Base-by-base conservation (phyloP, 306 rosid species). In the Trifolium fragiferum region DNA sequence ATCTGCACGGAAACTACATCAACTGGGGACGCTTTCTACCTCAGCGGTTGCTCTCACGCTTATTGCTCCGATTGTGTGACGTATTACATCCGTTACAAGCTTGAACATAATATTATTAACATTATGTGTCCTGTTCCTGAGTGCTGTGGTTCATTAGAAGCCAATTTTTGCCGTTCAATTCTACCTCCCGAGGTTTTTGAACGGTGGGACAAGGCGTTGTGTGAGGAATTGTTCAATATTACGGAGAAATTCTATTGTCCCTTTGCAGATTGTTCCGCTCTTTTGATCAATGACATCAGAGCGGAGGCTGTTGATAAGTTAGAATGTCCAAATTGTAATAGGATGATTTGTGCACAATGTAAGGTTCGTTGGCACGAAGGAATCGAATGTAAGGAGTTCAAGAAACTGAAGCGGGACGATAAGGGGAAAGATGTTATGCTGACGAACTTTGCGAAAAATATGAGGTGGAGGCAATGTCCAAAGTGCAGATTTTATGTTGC, bases 351-450 rank as follows among this genome's bases (percentile, higher is more conserved):
- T 25, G 84, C 69, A 0, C 51, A 60, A 46, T 87, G 89, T 43
- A 79, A 38, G 68, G 89, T 76, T 2, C 73, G 84, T 0, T 87
- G 91, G 91, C 91, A 85, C 41, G 8, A 23, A 0, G 89, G 80
- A 1, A 72, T 77, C 0, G 7, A 44, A 2, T 79, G 86, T 10
- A 44, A 8, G 0, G 78, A 79, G 49, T 82, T 85, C 70, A 76
- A 76, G 82, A 76, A 64, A 8, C 73, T 85, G 70, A 74, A 66
- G 7, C 38, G 23, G 41, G 78, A 76, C 0, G 86, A 79, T 81
- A 72, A 73, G 66, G 76, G 41, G 57, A 73, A 6, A 5, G 84
- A 79, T 41, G 13, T 79, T 7, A 79, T 85, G 86, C 21, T 73
- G 40, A 55, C 73, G 70, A 8, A 58, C 19, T 80, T 85, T 44